phyloP scores from a whole-genome alignment of 225 moss, liverwort and hornwort species.

The Pseudisothecium myosuroides region DNA sequence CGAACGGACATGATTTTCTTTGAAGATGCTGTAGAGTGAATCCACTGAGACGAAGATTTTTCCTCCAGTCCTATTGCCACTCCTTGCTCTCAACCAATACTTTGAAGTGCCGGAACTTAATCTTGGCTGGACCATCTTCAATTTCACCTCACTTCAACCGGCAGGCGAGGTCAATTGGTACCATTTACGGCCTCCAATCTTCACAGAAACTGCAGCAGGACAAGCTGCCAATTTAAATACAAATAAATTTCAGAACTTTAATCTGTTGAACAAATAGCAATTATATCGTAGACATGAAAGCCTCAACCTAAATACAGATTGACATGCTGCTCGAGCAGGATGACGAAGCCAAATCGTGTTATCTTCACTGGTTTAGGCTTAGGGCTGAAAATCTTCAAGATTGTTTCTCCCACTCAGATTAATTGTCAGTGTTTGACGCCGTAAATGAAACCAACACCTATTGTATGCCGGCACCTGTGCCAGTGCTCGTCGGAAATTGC shows the following conservation, averaged over 20 bases:
- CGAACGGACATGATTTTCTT: conserved; percentile 4
- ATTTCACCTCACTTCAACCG: neutral
- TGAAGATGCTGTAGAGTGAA: conserved; percentile 24
- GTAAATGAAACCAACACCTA: neutral
- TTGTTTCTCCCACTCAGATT: neutral
- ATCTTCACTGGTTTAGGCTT: neutral
- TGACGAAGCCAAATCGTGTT: neutral
- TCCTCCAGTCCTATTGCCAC: conserved; percentile 17
- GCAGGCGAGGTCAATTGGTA: neutral
- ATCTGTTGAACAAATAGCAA: neutral
- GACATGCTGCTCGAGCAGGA: neutral
- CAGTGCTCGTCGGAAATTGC: neutral
- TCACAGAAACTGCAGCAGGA: neutral
- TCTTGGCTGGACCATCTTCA: conserved; percentile 33
- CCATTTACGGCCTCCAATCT: neutral
- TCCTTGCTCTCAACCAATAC: conserved; percentile 51
- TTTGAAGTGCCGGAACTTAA: conserved; percentile 18
- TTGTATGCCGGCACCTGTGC: neutral
- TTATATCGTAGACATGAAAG: neutral
- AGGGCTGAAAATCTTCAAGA: neutral
- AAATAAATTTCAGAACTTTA: neutral
- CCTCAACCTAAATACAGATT: neutral
- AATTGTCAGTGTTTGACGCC: neutral
- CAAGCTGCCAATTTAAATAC: neutral
- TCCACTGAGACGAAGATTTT: conserved; percentile 26